phyloP scores from a whole-genome alignment of 2,329 filamentous ascomycete genomes.

The Sporothrix curviconia region DNA sequence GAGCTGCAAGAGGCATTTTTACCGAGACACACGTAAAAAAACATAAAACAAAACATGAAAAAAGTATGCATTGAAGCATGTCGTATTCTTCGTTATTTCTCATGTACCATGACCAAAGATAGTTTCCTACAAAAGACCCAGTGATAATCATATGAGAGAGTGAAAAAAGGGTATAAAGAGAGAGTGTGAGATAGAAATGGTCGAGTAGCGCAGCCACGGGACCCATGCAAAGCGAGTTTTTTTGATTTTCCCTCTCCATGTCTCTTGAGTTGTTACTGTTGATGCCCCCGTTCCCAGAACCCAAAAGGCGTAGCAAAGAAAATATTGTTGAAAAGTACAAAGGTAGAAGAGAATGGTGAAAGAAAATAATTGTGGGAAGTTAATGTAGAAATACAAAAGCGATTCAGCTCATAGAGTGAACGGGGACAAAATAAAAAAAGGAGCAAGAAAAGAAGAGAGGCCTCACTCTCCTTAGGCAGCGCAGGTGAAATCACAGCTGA shows the following conservation, averaged over 20 bases:
- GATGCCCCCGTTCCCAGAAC: slow-evolving; percentile 4
- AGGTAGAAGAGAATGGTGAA: neutral
- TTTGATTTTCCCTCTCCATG: neutral
- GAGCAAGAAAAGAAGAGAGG: too few relatives aligned
- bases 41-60: too few relatives aligned
- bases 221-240: neutral
- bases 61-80: too few relatives aligned
- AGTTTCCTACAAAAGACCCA: too few relatives aligned
- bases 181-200: neutral
- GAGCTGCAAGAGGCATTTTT: too few relatives aligned
- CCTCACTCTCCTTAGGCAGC: neutral
- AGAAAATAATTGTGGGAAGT: neutral
- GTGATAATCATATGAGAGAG: neutral
- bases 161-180: neutral
- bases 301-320: neutral
- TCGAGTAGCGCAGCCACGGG: neutral
- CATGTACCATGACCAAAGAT: neutral
- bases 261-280: neutral
- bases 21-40: too few relatives aligned
- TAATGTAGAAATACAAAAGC: neutral
- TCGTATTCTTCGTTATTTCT: neutral
- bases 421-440: neutral
- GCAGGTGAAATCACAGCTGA: slow-evolving; percentile 18
- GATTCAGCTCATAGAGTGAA: neutral
- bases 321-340: neutral